Conservation (phyloP, 768 basidiomycete species). For the Baorangia bicolor region DNA sequence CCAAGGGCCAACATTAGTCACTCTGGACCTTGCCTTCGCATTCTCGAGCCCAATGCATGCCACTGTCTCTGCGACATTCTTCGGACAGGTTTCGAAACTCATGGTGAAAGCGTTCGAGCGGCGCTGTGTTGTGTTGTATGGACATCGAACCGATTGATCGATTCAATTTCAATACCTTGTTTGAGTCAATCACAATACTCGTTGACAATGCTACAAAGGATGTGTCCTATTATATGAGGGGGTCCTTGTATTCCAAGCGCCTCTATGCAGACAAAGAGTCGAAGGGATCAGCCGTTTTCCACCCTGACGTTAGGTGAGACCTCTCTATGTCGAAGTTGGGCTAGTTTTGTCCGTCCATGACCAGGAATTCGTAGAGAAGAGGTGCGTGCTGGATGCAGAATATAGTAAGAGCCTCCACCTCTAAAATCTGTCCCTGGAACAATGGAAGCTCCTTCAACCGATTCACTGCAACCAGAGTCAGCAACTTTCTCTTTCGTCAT, state of each 20-base stretch:
- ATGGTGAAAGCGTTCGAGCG: constrained; percentile 95
- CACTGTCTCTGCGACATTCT: constrained; percentile 77
- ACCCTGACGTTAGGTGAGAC: not conserved
- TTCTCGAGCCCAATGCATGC: constrained; percentile 89
- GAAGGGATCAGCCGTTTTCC: not conserved
- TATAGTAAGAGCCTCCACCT: not conserved
- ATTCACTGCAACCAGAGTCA: not conserved
- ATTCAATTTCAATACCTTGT: not conserved
- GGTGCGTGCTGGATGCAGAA: too few species aligned
- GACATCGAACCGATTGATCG: constrained; percentile 35
- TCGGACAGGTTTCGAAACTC: constrained; percentile 80
- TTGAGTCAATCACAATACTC: not conserved
- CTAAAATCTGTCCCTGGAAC: not conserved
- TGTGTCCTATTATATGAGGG: not conserved
- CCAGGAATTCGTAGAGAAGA: not conserved
- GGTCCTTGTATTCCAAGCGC: not conserved
- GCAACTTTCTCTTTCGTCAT: not conserved
- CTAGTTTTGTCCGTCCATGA: not conserved
- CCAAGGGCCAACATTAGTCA: constrained; percentile 69
- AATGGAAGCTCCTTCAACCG: not conserved
- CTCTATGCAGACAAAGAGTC: not conserved
- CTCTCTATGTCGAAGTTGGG: not conserved
- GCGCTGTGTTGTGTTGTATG: constrained; percentile 74
- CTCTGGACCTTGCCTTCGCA: constrained; percentile 79
- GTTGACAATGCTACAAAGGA: not conserved